Conservation (phyloP, 768 basidiomycete genomes). For the Lepiota brunneoincarnata region DNA sequence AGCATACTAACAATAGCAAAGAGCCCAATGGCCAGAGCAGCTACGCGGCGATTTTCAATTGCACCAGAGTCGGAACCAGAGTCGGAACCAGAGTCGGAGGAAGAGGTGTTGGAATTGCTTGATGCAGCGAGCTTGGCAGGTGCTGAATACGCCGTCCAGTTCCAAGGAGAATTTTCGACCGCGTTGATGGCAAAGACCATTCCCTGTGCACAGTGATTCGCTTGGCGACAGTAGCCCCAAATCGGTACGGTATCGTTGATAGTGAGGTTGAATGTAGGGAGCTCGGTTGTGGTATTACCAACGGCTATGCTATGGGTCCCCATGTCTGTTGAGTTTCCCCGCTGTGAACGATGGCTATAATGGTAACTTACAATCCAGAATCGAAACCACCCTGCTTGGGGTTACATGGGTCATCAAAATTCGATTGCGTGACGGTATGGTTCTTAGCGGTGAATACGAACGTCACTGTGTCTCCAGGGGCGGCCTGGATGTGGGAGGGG, state of each 20-base stretch:
- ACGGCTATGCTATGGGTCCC: too few species aligned
- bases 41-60: neutral
- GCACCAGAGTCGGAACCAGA: neutral
- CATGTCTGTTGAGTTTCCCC: too few species aligned
- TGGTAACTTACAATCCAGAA: constrained; percentile 45
- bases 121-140: constrained; percentile 22
- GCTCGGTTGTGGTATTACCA: constrained; percentile 34
- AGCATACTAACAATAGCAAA: neutral
- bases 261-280: constrained; percentile 46
- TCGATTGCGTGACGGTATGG: constrained; percentile 44
- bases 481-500: constrained; percentile 37
- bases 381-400: constrained; percentile 31
- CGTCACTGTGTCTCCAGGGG: constrained; percentile 39
- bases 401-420: constrained; percentile 35
- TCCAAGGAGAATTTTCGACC: constrained; percentile 45
- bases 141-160: constrained; percentile 46
- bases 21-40: neutral
- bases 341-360: too few species aligned
- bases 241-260: constrained; percentile 53
- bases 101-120: constrained; percentile 13
- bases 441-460: constrained; percentile 47
- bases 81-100: constrained; percentile 5
- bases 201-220: constrained; percentile 49
- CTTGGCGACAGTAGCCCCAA: constrained; percentile 59
- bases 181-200: constrained; percentile 71